A percentile compares a stretch with the other conserved stretches of the same genome.
phyloP scores from a whole-genome alignment of 2,329 filamentous ascomycete species.

The Colletotrichum sp. region DNA sequence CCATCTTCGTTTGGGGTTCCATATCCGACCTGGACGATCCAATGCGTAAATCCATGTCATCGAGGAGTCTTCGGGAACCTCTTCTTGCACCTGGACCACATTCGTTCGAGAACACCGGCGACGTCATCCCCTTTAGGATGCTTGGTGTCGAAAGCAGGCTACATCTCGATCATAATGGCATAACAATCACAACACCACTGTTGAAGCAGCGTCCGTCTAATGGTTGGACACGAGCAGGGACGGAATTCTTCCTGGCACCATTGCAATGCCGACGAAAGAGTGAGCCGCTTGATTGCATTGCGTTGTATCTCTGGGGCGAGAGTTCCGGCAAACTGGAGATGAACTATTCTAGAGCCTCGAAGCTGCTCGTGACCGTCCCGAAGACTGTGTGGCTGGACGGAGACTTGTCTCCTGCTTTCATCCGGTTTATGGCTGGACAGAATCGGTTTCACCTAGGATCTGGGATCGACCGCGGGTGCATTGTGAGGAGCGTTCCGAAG shows the following conservation, averaged over 20 bases:
- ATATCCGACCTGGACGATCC: not conserved
- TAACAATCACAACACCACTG: not conserved
- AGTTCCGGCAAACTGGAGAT: not conserved
- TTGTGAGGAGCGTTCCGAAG: not conserved
- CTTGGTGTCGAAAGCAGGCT: not conserved
- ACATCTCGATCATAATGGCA: not conserved
- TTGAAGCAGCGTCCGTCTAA: not conserved
- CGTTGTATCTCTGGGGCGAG: not conserved
- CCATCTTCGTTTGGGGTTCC: not conserved
- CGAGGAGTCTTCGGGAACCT: accelerated
- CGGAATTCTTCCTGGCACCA: not conserved
- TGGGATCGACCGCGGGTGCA: not conserved
- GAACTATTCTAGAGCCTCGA: not conserved
- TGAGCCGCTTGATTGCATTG: not conserved
- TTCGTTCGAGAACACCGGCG: not conserved
- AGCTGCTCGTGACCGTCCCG: not conserved
- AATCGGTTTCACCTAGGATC: not conserved
- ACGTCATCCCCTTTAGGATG: not conserved
- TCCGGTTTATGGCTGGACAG: not conserved
- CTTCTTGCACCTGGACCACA: not conserved
- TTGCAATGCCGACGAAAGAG: not conserved
- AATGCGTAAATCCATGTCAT: not conserved
- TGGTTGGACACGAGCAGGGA: not conserved
- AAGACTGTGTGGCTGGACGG: not conserved
- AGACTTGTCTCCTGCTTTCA: not conserved